Evolutionary conservation across 2,329 filamentous ascomycete species (phyloP).

Genomic region (Colletotrichum liaoningense): DNA sequence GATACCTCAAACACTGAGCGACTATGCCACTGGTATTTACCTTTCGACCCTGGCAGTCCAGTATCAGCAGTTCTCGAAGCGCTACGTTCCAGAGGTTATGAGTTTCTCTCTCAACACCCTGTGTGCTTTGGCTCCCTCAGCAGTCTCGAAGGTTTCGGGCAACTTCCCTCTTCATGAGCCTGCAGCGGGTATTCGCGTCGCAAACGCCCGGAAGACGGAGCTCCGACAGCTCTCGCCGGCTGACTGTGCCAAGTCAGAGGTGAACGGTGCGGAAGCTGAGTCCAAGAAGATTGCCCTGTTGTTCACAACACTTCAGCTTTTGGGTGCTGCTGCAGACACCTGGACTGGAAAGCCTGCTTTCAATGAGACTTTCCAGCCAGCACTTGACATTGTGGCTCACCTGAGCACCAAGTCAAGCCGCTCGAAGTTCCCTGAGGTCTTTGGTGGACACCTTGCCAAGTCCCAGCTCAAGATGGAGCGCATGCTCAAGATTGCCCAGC

Average conservation of each 20-base stretch:
- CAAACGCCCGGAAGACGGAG: conserved; percentile 50
- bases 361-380: conserved; percentile 80
- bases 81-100: conserved; percentile 89
- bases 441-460: conserved; percentile 55
- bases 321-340: conserved; percentile 75
- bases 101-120: conserved; percentile 85
- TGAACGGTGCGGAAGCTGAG: conserved; percentile 40
- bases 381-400: conserved; percentile 67
- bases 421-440: conserved; percentile 58
- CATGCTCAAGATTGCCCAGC: conserved; percentile 70
- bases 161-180: conserved; percentile 73
- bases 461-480: conserved; percentile 59
- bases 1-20: conserved; percentile 71
- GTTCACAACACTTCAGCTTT: conserved; percentile 71
- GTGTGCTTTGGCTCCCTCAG: conserved; percentile 70
- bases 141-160: conserved; percentile 58
- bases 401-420: conserved; percentile 66
- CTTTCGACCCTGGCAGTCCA: conserved; percentile 82
- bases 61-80: conserved; percentile 85
- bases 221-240: conserved; percentile 68
- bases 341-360: conserved; percentile 83
- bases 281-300: conserved; percentile 69
- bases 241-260: conserved; percentile 59
- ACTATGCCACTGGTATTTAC: conserved; percentile 81
- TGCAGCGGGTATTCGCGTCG: conserved; percentile 61